These are phyloP conservation scores for Parasitella parasitica DNA, from an alignment of 371 early-diverging fungal species.

Conservation along the genomic window DNA sequence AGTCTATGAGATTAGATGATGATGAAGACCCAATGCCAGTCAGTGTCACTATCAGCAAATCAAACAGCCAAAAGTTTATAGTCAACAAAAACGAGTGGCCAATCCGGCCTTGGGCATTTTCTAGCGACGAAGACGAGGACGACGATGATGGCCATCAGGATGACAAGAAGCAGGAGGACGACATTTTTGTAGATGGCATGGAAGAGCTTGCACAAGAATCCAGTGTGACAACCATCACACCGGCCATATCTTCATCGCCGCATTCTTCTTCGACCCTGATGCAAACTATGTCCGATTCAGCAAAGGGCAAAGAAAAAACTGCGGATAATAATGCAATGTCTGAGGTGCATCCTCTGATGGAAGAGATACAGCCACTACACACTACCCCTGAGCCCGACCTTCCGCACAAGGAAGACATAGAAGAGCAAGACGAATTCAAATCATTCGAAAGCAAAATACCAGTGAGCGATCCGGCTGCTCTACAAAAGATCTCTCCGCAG, in stretches of 20 bases:
- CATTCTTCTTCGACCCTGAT: not conserved
- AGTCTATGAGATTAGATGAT: constrained; percentile 6
- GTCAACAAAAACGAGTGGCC: constrained; percentile 44
- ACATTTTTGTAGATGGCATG: constrained; percentile 40
- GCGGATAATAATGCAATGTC: not conserved
- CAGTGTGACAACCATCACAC: not conserved
- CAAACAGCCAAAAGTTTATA: not conserved
- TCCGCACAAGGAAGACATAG: too few species aligned
- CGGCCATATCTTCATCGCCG: not conserved
- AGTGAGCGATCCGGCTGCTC: constrained; percentile 29
- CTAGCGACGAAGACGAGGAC: constrained; percentile 38
- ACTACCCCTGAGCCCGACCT: not conserved
- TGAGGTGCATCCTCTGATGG: not conserved
- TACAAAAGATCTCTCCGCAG: constrained; percentile 24
- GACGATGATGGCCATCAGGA: constrained; percentile 46
- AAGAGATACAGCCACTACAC: not conserved
- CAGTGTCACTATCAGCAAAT: not conserved
- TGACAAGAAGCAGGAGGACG: constrained; percentile 39
- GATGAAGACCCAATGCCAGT: not conserved
- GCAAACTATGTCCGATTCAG: not conserved
- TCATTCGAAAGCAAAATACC: constrained; percentile 18
- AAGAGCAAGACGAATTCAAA: not conserved
- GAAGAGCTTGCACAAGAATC: constrained; percentile 13
- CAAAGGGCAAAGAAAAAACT: not conserved
- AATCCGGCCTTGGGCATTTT: constrained; percentile 12